These are phyloP conservation scores for Kodamaea sp. DNA, from an alignment of 1,139 yeast species.

Conservation along the genomic window DNA sequence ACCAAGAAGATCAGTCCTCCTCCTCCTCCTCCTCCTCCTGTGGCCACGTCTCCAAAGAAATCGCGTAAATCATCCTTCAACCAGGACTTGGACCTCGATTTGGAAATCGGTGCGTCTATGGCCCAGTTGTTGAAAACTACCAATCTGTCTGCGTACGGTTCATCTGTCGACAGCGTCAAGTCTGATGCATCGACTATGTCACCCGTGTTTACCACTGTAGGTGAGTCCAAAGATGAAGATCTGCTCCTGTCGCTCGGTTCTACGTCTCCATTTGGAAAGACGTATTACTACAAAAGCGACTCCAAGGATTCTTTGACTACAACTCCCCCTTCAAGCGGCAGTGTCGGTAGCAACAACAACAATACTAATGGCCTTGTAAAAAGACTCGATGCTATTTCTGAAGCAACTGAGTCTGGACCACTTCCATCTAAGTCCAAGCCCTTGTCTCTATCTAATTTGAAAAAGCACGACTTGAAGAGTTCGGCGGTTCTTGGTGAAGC, in stretches of 20 bases:
- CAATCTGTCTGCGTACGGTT: constrained; percentile 17
- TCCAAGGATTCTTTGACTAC: constrained; percentile 12
- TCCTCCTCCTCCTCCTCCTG: not conserved
- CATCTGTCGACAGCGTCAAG: constrained; percentile 44
- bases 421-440: constrained; percentile 1
- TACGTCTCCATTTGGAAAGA: constrained; percentile 15
- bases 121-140: constrained; percentile 34
- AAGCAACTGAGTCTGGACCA: constrained; percentile 33
- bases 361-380: constrained; percentile 2
- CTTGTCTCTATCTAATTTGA: constrained; percentile 15
- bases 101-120: constrained; percentile 49
- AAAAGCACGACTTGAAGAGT: constrained; percentile 14
- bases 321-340: not conserved
- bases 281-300: constrained; percentile 14
- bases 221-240: constrained; percentile 36
- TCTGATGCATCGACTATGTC: constrained; percentile 29
- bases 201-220: constrained; percentile 40
- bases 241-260: constrained; percentile 44
- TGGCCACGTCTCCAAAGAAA: constrained; percentile 7
- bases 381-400: constrained; percentile 16
- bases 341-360: not conserved
- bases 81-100: constrained; percentile 28
- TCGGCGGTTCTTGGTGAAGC: constrained; percentile 10
- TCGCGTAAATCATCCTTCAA: constrained; percentile 6
- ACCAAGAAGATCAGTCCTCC: constrained; percentile 2